These are phyloP conservation scores for Elsinoe arachidis DNA, from an alignment of 2,329 filamentous ascomycete genomes.

Conservation along the genomic window DNA sequence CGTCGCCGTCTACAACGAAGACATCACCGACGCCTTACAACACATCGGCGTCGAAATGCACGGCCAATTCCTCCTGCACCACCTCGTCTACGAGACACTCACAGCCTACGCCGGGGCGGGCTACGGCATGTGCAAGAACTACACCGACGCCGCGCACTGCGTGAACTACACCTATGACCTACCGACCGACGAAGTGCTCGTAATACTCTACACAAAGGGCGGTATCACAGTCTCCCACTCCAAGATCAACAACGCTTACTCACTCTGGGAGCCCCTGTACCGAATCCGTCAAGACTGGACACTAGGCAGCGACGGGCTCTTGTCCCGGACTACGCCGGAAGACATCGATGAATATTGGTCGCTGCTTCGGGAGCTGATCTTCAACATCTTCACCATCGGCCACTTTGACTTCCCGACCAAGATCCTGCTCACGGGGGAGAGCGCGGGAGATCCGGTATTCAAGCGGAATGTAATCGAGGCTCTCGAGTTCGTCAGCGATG, in stretches of 20 bases:
- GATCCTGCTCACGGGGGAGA: background rate
- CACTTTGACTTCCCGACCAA: background rate
- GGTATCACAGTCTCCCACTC: background rate
- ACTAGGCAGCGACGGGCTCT: background rate
- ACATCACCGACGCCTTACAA: background rate
- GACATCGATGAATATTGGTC: conserved; percentile 1
- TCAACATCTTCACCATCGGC: background rate
- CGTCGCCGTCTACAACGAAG: background rate
- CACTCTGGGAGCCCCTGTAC: background rate
- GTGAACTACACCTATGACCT: background rate
- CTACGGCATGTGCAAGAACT: background rate
- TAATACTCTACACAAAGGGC: background rate
- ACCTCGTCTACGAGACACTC: background rate
- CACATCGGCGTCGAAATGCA: background rate
- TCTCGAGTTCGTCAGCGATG: background rate
- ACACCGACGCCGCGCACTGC: background rate
- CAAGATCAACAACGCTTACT: too few species aligned
- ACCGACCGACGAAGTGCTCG: background rate
- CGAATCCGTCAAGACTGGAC: background rate
- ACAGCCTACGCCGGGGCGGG: background rate
- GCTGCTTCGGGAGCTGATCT: background rate
- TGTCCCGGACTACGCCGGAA: background rate
- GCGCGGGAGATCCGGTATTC: background rate
- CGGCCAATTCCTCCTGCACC: background rate
- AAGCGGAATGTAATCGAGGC: background rate